These are phyloP conservation scores for Aspergillus clavatus DNA, from an alignment of 2,329 filamentous ascomycete genomes.

Conservation along the genomic window DNA sequence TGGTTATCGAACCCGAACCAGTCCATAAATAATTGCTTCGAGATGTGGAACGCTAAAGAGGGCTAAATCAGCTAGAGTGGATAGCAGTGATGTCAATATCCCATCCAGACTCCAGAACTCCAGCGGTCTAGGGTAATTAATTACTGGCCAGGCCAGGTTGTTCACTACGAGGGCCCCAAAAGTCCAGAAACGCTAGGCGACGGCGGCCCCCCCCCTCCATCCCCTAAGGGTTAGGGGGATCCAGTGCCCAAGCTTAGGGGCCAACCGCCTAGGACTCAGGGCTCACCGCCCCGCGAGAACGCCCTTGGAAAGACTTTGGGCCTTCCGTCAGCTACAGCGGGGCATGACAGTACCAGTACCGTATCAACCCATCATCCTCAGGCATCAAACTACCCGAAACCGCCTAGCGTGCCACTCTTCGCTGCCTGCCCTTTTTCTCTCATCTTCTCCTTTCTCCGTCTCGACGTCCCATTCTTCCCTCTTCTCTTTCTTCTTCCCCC, in stretches of 20 bases:
- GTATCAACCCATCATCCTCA: background rate
- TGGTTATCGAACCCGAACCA: background rate
- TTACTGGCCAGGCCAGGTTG: no score
- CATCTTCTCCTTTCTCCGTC: slow-evolving; percentile 20
- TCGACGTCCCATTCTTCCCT: slow-evolving; percentile 18
- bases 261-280: background rate
- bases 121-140: no score
- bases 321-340: no score
- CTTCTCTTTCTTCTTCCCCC: slow-evolving; percentile 19
- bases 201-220: background rate
- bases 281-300: background rate
- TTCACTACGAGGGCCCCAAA: no score
- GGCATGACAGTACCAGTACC: background rate
- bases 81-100: background rate
- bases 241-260: background rate
- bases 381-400: slow-evolving; percentile 5
- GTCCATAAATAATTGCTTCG: background rate
- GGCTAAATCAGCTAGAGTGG: background rate
- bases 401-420: slow-evolving; percentile 11
- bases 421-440: slow-evolving; percentile 20
- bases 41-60: background rate
- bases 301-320: no score
- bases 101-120: no score
- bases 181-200: no score
- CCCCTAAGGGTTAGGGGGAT: background rate